Conservation (phyloP, 441 rosid genomes). For the Pelargonium hybrid region DNA sequence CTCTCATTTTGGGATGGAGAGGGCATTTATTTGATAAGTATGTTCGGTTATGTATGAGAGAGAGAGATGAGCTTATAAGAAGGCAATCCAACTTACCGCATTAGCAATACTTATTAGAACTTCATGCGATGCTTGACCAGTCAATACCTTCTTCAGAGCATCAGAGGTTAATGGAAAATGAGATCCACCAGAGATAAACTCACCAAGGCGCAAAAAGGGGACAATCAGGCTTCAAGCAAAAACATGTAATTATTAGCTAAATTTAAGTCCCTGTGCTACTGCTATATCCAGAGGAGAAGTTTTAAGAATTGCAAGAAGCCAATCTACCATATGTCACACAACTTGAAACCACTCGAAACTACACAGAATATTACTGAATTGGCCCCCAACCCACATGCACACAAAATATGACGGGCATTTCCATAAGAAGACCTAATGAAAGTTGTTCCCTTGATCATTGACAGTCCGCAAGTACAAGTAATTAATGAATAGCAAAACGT, state of each 20-base stretch:
- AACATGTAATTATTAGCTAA: constrained; percentile 7
- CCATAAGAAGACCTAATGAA: no score
- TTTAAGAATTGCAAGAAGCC: neutral
- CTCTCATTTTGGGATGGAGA: no score
- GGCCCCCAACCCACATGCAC: no score
- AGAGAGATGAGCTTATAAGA: neutral
- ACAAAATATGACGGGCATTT: no score
- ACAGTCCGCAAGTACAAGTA: no score
- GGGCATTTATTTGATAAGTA: no score
- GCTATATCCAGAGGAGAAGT: neutral
- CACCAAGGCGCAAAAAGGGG: constrained; percentile 91
- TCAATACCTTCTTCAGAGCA: constrained; percentile 76
- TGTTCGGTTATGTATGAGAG: neutral
- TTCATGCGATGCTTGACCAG: constrained; percentile 75
- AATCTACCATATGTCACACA: neutral
- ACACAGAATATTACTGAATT: no score
- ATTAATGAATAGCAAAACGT: no score
- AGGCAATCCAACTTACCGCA: constrained; percentile 45
- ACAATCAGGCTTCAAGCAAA: constrained; percentile 52
- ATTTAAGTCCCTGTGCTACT: neutral
- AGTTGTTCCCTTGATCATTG: no score
- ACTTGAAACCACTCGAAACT: no score
- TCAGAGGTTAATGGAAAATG: constrained; percentile 87
- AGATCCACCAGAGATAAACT: constrained; percentile 64
- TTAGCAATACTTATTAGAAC: constrained; percentile 64